Conservation (phyloP, 345 rosid species). For the Sapria himalayana region DNA sequence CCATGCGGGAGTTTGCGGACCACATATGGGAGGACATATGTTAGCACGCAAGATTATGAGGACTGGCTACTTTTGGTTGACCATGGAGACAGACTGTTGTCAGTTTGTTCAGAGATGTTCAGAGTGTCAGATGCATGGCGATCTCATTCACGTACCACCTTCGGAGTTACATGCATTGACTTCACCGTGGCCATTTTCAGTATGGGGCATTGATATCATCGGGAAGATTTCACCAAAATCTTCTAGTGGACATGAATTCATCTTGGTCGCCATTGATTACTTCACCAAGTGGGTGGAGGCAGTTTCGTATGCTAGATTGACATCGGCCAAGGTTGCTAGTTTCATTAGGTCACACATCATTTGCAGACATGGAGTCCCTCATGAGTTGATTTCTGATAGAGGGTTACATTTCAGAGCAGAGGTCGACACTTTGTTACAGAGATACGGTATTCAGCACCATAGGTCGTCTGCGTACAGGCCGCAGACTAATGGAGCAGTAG, state of each 20-base stretch:
- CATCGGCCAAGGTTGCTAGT: no score
- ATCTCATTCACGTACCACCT: neutral
- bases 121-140: neutral
- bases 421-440: no score
- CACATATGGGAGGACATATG: neutral
- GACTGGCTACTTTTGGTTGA: neutral
- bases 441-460: neutral
- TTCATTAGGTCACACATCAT: neutral
- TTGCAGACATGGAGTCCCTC: no score
- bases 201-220: no score
- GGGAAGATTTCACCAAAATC: neutral
- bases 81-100: neutral
- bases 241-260: neutral
- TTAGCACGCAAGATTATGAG: neutral
- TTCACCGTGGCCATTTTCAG: neutral
- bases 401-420: no score
- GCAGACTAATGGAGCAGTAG: no score
- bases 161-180: neutral
- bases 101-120: neutral
- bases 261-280: neutral
- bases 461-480: no score
- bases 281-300: constrained; percentile 2
- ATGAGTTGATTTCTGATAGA: no score
- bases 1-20: neutral
- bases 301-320: no score